Base-by-base conservation (phyloP, 805 yeast genomes). In the Ogataea allantospora region DNA sequence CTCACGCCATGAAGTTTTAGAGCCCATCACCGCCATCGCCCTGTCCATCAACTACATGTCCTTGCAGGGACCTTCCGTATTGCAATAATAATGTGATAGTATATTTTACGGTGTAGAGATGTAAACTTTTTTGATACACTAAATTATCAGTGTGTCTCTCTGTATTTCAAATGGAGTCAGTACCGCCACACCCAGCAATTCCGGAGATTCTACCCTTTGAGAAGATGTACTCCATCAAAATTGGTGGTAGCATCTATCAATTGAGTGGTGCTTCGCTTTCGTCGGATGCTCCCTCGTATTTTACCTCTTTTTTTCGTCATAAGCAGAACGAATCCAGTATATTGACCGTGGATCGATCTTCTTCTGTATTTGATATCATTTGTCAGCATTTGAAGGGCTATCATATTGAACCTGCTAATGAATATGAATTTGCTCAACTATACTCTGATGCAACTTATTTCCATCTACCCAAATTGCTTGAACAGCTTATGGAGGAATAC, bases 1-100 rank as follows among this genome's bases (percentile, higher is more conserved):
- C 99, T 65, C 99, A 91, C 75, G 80, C 84, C 71, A 86, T 93
- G 83, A 88, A 88, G 80, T 91, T 93, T 73, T 91, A 88, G 40
- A 36, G 32, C 15, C 34, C 40, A 24, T 36, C 40, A 36, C 40
- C 40, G 40, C 40, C 40, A 35, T 25, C 40, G 40, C 35, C 40
- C 40, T 36, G 40, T 36, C 59, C 54, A 32, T 31, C 44, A 32
- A 33, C 37, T 33, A 32, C 40, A 31, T 29, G 35, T 34, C 39
- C 43, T 34, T 38, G 38, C 36, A 40, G 32, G 35, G 39, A 30
- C 37, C 39, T 30, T 33, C 42, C 40, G 35, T 36, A 32, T 40
- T 27, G 35, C 38, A 31, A 35, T 38, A 37, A 30, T 37, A 23
- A 29, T 36, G 40, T 36, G 40, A 36, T 36, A 36, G 40, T 36